Percentiles rank a stretch among this genome's conserved stretches.
Conservation (phyloP, 208 protist genomes). For the Acanthamoeba divionensis region DNA sequence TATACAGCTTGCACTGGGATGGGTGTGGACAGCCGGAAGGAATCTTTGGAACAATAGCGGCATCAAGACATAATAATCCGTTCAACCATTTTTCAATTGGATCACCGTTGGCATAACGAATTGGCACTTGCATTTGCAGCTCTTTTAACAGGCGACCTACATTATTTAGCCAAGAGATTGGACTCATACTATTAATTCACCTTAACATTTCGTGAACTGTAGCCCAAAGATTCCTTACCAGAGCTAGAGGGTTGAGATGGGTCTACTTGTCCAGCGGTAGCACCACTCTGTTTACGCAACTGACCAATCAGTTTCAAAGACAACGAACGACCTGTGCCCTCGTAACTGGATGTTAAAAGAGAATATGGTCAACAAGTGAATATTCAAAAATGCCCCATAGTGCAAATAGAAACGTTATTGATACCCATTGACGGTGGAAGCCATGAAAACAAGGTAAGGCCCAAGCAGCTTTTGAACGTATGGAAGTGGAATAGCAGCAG, state of each 20-base stretch:
- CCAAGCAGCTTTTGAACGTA: constrained; percentile 95
- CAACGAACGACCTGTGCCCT: constrained; percentile 94
- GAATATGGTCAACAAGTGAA: background rate
- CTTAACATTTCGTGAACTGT: background rate
- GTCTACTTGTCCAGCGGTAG: background rate
- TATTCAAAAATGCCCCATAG: too few relatives aligned
- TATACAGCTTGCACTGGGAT: constrained; percentile 92
- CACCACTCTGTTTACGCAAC: constrained; percentile 84
- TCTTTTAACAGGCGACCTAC: constrained; percentile 88
- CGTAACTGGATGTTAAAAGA: constrained; percentile 65
- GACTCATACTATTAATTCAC: background rate
- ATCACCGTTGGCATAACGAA: constrained; percentile 95
- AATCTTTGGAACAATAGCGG: constrained; percentile 73
- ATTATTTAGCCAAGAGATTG: background rate
- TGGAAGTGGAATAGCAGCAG: constrained; percentile 98
- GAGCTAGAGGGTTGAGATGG: background rate
- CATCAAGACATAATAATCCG: constrained; percentile 96
- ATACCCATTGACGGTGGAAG: constrained; percentile 97
- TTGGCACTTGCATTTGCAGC: constrained; percentile 93
- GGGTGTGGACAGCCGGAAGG: constrained; percentile 89
- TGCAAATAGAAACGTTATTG: background rate
- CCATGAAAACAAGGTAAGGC: constrained; percentile 97
- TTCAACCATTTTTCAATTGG: constrained; percentile 92
- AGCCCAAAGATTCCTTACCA: background rate
- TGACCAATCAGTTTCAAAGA: constrained; percentile 98